Percentiles rank a stretch among this genome's conserved stretches.
These are phyloP conservation scores for Colletotrichum sidae DNA, from an alignment of 2,329 filamentous ascomycete species.

Conservation along the genomic window DNA sequence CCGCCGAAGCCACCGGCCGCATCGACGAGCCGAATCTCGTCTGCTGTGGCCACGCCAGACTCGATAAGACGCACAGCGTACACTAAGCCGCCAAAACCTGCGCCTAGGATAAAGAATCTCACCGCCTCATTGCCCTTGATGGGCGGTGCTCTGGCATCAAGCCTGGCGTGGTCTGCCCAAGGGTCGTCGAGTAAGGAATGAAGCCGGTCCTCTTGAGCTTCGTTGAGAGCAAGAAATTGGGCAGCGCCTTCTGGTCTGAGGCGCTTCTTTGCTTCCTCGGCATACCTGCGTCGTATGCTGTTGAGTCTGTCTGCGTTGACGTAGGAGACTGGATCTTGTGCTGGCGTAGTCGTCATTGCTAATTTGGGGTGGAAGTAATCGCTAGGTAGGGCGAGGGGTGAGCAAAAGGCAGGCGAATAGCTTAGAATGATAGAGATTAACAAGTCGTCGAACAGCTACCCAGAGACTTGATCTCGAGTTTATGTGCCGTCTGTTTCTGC, in stretches of 20 bases:
- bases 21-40: conserved; percentile 55
- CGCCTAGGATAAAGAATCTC: conserved; percentile 49
- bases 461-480: too few species aligned
- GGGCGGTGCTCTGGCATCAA: conserved; percentile 40
- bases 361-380: too few species aligned
- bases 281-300: conserved; percentile 39
- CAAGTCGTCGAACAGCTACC: too few species aligned
- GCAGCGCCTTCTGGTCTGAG: conserved; percentile 44
- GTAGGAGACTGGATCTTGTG: background rate
- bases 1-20: conserved; percentile 58
- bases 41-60: conserved; percentile 34
- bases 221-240: conserved; percentile 47
- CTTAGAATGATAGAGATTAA: too few species aligned
- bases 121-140: conserved; percentile 43
- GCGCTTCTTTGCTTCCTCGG: conserved; percentile 48
- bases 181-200: conserved; percentile 46
- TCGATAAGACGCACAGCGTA: conserved; percentile 44
- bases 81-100: conserved; percentile 48
- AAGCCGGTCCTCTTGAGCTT: conserved; percentile 34
- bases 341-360: background rate
- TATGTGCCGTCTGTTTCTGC: too few species aligned
- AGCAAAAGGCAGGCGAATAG: too few species aligned
- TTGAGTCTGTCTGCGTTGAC: background rate
- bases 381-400: too few species aligned
- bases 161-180: conserved; percentile 47